A percentile compares a stretch with the other conserved stretches of the same genome.
These are phyloP conservation scores for Yamadazyma friedrichii DNA, from an alignment of 1,139 yeast species.

Conservation along the genomic window DNA sequence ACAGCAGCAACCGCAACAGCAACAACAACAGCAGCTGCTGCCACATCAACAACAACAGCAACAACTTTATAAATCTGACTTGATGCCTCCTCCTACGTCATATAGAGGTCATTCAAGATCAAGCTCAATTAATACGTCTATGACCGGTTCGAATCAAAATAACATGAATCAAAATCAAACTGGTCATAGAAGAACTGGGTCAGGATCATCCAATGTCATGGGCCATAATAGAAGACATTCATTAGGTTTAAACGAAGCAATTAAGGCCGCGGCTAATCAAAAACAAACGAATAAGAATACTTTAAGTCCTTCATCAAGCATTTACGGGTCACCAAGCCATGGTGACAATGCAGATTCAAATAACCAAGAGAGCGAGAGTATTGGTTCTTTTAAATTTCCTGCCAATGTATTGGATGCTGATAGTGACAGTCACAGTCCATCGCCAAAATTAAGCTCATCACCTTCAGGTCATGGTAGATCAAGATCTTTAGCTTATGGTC, in stretches of 20 bases:
- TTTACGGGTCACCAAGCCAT: constrained; percentile 7
- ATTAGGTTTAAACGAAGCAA: constrained; percentile 91
- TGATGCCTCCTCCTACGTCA: constrained; percentile 29
- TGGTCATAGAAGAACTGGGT: constrained; percentile 39
- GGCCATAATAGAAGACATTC: constrained; percentile 95
- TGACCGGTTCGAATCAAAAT: background rate
- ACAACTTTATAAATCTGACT: constrained; percentile 18
- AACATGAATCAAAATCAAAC: constrained; percentile 2
- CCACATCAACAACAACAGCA: constrained; percentile 10
- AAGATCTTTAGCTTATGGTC: constrained; percentile 46
- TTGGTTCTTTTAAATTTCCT: constrained; percentile 38
- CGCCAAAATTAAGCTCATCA: constrained; percentile 18
- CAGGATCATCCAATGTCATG: constrained; percentile 25
- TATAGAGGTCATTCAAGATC: constrained; percentile 37
- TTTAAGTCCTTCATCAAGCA: constrained; percentile 34
- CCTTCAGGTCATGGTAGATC: constrained; percentile 24
- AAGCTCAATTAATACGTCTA: constrained; percentile 18
- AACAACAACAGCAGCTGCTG: no score
- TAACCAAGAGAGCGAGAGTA: constrained; percentile 16
- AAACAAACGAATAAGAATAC: constrained; percentile 56
- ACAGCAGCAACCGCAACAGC: background rate
- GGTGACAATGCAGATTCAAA: constrained; percentile 6
- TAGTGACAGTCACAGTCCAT: constrained; percentile 14
- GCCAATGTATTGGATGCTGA: constrained; percentile 18
- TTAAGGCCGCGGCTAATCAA: constrained; percentile 86